Percentiles rank a stretch among this genome's conserved stretches.
These are phyloP conservation scores for Chrysochromulina parva DNA, from an alignment of 78 protist species.

Conservation along the genomic window DNA sequence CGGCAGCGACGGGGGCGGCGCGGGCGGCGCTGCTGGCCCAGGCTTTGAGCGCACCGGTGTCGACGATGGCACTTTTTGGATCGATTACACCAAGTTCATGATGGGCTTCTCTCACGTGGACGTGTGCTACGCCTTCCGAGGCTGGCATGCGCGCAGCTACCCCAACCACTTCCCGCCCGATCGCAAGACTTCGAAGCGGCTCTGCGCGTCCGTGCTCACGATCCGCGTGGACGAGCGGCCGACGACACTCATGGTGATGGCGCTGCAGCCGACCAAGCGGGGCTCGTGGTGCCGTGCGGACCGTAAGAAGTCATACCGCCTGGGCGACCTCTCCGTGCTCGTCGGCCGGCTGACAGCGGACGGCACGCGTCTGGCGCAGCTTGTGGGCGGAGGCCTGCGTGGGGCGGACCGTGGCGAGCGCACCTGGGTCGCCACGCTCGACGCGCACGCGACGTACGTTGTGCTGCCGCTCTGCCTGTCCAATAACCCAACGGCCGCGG, in stretches of 20 bases:
- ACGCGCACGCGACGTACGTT: not conserved
- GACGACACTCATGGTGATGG: constrained; percentile 1
- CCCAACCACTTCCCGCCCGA: constrained; percentile 20
- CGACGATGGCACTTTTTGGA: constrained; percentile 39
- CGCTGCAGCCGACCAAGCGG: constrained; percentile 33
- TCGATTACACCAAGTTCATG: not conserved
- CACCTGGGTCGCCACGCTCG: not conserved
- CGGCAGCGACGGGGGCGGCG: not conserved
- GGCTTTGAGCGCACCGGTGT: constrained; percentile 45
- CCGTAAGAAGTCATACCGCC: constrained; percentile 28
- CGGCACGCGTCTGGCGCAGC: not conserved
- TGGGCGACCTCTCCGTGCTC: constrained; percentile 28
- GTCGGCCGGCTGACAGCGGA: not conserved
- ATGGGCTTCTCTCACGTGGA: constrained; percentile 26
- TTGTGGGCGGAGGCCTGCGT: constrained; percentile 5
- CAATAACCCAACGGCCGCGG: constrained; percentile 5
- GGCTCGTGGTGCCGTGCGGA: constrained; percentile 43
- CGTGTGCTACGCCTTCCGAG: constrained; percentile 32
- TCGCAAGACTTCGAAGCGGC: not conserved
- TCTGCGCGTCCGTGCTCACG: not conserved
- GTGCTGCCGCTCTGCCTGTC: not conserved
- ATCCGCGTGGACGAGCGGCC: not conserved
- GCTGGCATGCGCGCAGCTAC: constrained; percentile 34
- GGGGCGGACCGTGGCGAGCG: constrained; percentile 33
- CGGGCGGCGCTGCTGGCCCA: not conserved